These are phyloP conservation scores for Fraxinus sp. DNA, from an alignment of 305 asterid species.

Conservation along the genomic window DNA sequence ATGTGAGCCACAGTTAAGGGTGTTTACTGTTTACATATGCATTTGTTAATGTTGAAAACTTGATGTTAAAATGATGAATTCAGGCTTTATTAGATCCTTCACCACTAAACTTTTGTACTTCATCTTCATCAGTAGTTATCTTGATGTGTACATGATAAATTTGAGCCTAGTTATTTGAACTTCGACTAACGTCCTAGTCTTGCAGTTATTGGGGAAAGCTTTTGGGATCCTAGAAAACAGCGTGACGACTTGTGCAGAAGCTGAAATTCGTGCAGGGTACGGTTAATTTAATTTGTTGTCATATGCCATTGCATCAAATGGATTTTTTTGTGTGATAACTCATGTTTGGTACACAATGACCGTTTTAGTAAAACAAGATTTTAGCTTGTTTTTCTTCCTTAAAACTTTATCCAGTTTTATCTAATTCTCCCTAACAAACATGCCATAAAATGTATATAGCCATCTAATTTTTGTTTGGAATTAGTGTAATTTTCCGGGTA, in stretches of 20 bases:
- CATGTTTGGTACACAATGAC: not conserved
- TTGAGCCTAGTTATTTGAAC: not conserved
- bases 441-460: not conserved
- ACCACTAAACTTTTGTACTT: not conserved
- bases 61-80: not conserved
- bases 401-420: not conserved
- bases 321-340: not conserved
- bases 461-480: constrained; percentile 38
- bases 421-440: not conserved
- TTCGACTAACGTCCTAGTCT: not conserved
- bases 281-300: constrained; percentile 12
- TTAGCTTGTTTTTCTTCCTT: not conserved
- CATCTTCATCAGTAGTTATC: constrained; percentile 6
- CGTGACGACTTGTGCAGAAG: constrained; percentile 82
- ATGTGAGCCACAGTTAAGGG: not conserved
- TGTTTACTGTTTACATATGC: not conserved
- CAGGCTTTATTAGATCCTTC: not conserved
- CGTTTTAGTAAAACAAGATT: not conserved
- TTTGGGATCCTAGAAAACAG: constrained; percentile 85
- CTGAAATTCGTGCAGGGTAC: constrained; percentile 97
- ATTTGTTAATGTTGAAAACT: not conserved
- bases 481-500: constrained; percentile 87
- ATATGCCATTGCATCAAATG: not conserved
- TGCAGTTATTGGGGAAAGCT: constrained; percentile 84
- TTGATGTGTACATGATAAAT: not conserved